These are phyloP conservation scores for Dryas octopetala DNA, from an alignment of 306 rosid genomes.

Conservation along the genomic window DNA sequence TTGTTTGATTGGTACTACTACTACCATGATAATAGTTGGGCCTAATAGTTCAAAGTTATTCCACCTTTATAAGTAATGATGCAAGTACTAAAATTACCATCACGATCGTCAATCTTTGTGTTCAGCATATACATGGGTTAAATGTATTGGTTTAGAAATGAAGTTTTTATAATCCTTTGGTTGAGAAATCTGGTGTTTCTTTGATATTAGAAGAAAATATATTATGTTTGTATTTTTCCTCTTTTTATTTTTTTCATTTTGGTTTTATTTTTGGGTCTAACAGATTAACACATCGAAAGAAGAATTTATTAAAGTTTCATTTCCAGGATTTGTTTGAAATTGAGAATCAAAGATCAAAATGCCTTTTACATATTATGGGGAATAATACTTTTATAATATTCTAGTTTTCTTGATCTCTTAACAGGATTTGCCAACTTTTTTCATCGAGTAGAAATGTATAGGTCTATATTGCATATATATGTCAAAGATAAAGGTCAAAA, in stretches of 20 bases:
- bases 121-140: neutral
- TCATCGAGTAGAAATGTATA: neutral
- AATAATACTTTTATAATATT: neutral
- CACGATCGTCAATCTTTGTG: neutral
- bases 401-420: neutral
- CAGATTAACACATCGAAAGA: neutral
- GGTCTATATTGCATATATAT: neutral
- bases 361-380: neutral
- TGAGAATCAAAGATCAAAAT: neutral
- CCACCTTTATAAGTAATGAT: neutral
- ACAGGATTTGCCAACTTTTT: neutral
- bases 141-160: neutral
- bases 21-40: neutral
- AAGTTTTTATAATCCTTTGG: neutral
- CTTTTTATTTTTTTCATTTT: neutral
- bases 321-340: neutral
- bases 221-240: neutral
- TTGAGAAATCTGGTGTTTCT: neutral
- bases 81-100: neutral
- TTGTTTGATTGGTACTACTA: neutral
- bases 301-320: neutral
- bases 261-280: neutral
- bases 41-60: neutral
- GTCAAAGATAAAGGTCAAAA: neutral
- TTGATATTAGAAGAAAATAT: neutral